A percentile compares a stretch with the other conserved stretches of the same genome.
Conservation (phyloP, 1,139 yeast species). For the Pichia sp. region DNA sequence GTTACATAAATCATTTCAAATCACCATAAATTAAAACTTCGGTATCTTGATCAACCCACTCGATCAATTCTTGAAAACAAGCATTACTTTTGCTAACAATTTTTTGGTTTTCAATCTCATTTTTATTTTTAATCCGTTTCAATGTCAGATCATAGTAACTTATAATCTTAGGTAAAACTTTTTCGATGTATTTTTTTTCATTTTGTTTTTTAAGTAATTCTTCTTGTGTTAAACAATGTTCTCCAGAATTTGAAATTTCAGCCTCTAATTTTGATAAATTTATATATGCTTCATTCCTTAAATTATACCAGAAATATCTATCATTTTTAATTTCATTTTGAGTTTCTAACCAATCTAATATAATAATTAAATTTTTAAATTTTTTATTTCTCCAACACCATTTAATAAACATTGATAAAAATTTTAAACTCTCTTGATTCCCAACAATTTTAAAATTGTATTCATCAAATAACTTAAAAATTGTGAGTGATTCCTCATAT, state of each 20-base stretch:
- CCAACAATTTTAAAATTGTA: slow-evolving; percentile 6
- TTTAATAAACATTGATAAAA: slow-evolving; percentile 18
- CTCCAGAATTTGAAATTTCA: not conserved
- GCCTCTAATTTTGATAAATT: slow-evolving; percentile 1
- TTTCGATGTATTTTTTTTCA: slow-evolving; percentile 6
- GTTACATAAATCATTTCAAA: not conserved
- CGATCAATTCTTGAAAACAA: slow-evolving; percentile 10
- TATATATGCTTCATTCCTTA: slow-evolving; percentile 9
- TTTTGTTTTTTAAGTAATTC: slow-evolving; percentile 3
- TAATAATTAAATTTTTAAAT: slow-evolving; percentile 16
- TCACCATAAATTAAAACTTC: slow-evolving; percentile 10
- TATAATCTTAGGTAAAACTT: slow-evolving; percentile 11
- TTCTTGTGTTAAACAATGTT: not conserved
- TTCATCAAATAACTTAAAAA: slow-evolving; percentile 6
- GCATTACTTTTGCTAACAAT: slow-evolving; percentile 12
- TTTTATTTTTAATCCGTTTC: slow-evolving; percentile 11
- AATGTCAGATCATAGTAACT: slow-evolving; percentile 15
- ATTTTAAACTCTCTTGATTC: slow-evolving; percentile 17
- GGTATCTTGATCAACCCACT: slow-evolving; percentile 19
- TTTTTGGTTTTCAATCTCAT: slow-evolving; percentile 3
- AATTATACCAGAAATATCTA: slow-evolving; percentile 15
- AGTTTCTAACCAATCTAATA: slow-evolving; percentile 20
- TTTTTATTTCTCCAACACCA: slow-evolving; percentile 17
- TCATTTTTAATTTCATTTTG: slow-evolving; percentile 17
- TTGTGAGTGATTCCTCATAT: slow-evolving; percentile 5